Base-by-base conservation (phyloP, 129 eudicot genomes). In the Pseudognaphalium luteoalbum region DNA sequence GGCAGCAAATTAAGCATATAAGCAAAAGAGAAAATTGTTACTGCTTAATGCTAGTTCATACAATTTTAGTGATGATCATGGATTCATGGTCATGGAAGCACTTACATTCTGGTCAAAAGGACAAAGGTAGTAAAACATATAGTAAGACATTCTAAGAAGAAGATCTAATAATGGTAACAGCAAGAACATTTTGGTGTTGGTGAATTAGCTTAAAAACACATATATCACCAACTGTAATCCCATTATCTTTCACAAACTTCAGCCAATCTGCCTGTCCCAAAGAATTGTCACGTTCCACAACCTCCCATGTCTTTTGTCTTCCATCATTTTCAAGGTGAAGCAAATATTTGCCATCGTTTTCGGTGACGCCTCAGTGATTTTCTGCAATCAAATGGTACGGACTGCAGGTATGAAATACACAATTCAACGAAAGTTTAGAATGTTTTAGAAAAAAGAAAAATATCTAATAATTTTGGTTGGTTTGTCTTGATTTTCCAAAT, bases 241-340 rank as follows among this genome's bases (percentile, higher is more conserved):
- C 79, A 67, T 80, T 80, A 57, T 67, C 75, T 66, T 80, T 15
- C 10, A 80, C 75, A 80, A 80, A 73, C 79, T 20, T 42, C 30
- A 4, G 29, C 83, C 83, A 80, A 6, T 66, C 70, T 17, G 70
- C 64, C 28, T 2, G 11, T 16, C 79, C 51, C 17, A 80, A 29
- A 12, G 15, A 12, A n/a, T 7, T 17, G 32, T 32, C n/a, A 11
- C 19, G 1, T 2, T 8, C 30, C 57, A 39, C 41, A 42, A 74
- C 79, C 64, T 41, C 73, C 68, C 73, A 67, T 30, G 75, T 21
- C 52, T 67, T 80, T 14, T 32, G 47, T 30, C 32, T 32, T 66
- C 70, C 74, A 58, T 57, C 70, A 19, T 57, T 44, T 4, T 70
- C 29, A 39, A 73, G 70, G 9, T 9, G 73, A 74, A 80, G 83